A percentile compares a stretch with the other conserved stretches of the same genome.
These are phyloP conservation scores for Fusarium hainanense DNA, from an alignment of 2,329 filamentous ascomycete species.

Conservation along the genomic window DNA sequence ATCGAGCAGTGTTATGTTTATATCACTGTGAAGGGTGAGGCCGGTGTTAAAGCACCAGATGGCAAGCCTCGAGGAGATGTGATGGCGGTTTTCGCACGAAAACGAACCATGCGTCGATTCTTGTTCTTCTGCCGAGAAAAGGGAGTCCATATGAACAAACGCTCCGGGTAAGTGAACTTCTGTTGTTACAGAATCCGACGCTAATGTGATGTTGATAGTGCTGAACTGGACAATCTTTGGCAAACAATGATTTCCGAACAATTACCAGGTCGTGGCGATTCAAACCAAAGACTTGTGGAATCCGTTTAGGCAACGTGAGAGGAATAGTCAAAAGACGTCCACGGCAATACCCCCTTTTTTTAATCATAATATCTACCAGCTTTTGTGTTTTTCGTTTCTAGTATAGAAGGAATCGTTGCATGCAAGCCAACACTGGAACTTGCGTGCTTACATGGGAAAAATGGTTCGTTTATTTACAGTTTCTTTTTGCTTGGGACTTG, in stretches of 20 bases:
- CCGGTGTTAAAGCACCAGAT: conserved; percentile 43
- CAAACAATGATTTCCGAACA: conserved; percentile 50
- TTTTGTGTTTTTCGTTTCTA: background rate
- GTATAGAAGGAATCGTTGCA: conserved; percentile 38
- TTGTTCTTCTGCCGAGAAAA: conserved; percentile 59
- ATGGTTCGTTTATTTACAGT: conserved; percentile 11
- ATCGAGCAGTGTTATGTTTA: conserved; percentile 54
- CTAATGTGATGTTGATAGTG: conserved; percentile 45
- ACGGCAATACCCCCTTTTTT: background rate
- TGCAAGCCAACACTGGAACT: conserved; percentile 44
- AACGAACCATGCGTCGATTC: conserved; percentile 64
- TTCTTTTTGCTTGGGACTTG: conserved; percentile 12
- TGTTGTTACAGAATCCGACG: background rate
- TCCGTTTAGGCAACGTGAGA: conserved; percentile 28
- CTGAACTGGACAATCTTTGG: conserved; percentile 54
- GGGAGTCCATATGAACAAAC: conserved; percentile 55
- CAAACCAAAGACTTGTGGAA: conserved; percentile 41
- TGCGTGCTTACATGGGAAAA: conserved; percentile 18
- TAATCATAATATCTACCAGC: background rate
- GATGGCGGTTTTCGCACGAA: conserved; percentile 63
- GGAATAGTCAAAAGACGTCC: background rate
- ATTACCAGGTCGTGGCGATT: conserved; percentile 46
- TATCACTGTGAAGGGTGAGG: conserved; percentile 52
- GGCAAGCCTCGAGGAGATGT: conserved; percentile 58
- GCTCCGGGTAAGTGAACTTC: conserved; percentile 53